Evolutionary conservation across 208 protist genomes (phyloP), one percentile per base, ranked within the genome.

Genomic region (Trypanosoma avium): DNA sequence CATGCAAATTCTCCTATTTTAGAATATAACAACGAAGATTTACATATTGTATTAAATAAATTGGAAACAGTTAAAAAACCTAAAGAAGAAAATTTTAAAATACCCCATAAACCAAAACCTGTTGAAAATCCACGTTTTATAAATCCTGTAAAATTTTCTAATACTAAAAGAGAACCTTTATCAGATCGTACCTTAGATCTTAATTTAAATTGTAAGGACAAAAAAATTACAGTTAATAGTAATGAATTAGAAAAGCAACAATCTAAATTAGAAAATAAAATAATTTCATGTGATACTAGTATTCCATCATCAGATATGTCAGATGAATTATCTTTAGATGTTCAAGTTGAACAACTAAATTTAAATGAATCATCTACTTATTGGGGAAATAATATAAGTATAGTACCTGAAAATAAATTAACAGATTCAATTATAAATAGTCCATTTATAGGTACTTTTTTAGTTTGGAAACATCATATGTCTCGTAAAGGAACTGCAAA

Each of bases 391-490:
- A 62, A 43, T 19, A 40, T 62, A 24, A n/a, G 22, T 10, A 4
- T 62, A 33, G 22, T 4, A 8, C 42, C 21, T 42, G 8, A 2
- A 4, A 17, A 7, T 21, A 29, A 38, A 45, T 2, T 17, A 17
- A 3, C 8, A 35, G 46, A 50, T 27, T 57, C 47, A 17, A 35
- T 49, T 29, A 49, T 47, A 21, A 21, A 21, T 4, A 30, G 36
- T 40, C 50, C 53, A 21, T 35, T 30, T 58, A 55, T 45, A 24
- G 64, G 57, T 27, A 68, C 49, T 12, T 68, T 86, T 73, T 50
- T 52, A 52, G 59, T 86, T 4, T 61, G 71, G 62, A 90, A 90
- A 64, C 84, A 90, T 48, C 84, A 90, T 66, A 56, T 79, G 46
- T 87, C 80, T 12, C 77, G 84, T 42, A 64, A 57, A 19, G 73